These are phyloP conservation scores for Vitis hybrid DNA, from an alignment of 177 flowering plant genomes.

Conservation along the genomic window DNA sequence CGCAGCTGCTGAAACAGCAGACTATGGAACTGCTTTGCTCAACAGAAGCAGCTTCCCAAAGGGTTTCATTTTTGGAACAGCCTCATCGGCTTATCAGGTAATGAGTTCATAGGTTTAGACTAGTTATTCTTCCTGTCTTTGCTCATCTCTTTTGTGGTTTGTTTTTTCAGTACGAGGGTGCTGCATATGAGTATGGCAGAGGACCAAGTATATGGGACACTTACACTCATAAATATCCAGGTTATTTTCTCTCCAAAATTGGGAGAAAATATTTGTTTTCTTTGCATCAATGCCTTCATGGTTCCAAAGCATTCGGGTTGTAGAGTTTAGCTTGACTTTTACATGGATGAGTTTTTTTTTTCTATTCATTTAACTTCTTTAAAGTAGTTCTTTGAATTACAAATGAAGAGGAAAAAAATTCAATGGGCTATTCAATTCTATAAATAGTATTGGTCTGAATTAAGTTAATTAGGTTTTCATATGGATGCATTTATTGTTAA, in stretches of 20 bases:
- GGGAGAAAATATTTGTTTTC: neutral
- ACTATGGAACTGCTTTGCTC: slow-evolving; percentile 2
- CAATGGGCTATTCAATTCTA: no score
- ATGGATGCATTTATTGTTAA: no score
- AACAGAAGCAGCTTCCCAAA: slow-evolving; percentile 20
- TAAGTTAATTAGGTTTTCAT: no score
- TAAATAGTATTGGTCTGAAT: no score
- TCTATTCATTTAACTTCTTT: no score
- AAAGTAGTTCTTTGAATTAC: no score
- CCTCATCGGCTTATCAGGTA: slow-evolving; percentile 33
- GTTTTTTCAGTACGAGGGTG: slow-evolving; percentile 41
- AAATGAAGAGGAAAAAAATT: no score
- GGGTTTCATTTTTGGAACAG: slow-evolving; percentile 30
- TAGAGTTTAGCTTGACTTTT: no score
- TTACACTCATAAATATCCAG: slow-evolving; percentile 36
- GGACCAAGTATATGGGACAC: slow-evolving; percentile 44
- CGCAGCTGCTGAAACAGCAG: neutral
- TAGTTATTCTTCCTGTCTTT: neutral
- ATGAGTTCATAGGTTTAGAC: no score
- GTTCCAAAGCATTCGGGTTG: neutral
- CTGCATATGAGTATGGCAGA: slow-evolving; percentile 38
- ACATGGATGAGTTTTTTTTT: no score
- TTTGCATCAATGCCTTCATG: neutral
- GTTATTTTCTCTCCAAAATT: slow-evolving; percentile 12
- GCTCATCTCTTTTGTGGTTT: neutral